Evolutionary conservation across 306 rosid species (phyloP), one percentile per base, ranked within the genome.

Genomic region (Erythrophleum fordii): DNA sequence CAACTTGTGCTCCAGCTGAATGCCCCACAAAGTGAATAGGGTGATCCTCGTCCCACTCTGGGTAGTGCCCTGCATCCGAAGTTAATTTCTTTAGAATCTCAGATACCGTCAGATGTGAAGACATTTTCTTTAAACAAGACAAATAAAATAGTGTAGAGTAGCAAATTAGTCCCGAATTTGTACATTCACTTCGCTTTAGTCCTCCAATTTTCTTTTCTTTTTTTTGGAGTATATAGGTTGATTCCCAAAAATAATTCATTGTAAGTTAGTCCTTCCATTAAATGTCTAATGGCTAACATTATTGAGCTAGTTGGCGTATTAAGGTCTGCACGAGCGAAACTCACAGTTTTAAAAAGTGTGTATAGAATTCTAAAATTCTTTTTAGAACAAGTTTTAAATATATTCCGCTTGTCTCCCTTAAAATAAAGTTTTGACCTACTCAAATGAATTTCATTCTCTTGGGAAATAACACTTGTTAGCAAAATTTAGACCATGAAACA

Each of bases 11-110:
- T 48, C 99, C 99, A 1, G 98, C 92, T 0, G 99, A 96, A 79
- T 93, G 98, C 13, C 98, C 99, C 28, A 96, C 99, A 69, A 96
- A 96, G 83, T 96, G 98, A 75, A 96, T 77, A 51, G 98, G 97
- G 74, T 93, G 98, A 75, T 96, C 97, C 72, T 93, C 99, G 78
- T 93, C 97, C 99, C 99, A 96, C 76, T 96, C 97, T 51, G 98
- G 93, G 85, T 92, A 96, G 73, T 96, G 88, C 48, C 99, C 99
- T 93, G 90, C 45, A 86, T 60, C 71, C 75, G 81, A 79, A 75
- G 74, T 34, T 39, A 66, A 82, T 48, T 31, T 58, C 23, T 11
- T 56, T 31, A 56, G 62, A 56, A 56, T 56, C 68, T 65, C 8
- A 44, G 68, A 48, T 13, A 13, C 7, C 13, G 3, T 16, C 55